Percentiles rank a stretch among this genome's conserved stretches.
These are phyloP conservation scores for Camelina sativa DNA, from an alignment of 345 rosid species.

Conservation along the genomic window DNA sequence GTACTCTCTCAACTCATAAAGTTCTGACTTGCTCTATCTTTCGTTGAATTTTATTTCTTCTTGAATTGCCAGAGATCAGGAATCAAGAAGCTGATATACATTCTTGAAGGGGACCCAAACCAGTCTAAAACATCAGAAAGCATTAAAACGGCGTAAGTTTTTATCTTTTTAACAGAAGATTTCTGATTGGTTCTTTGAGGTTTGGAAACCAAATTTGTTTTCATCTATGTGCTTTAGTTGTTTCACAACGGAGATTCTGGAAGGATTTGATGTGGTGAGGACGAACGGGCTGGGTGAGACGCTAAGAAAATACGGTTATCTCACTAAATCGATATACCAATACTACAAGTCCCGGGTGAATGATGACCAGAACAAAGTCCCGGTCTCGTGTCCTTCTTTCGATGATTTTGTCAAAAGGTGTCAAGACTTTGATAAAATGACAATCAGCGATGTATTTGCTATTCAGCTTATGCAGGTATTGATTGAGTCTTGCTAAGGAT, in stretches of 20 bases:
- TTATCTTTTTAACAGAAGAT: slow-evolving; percentile 10
- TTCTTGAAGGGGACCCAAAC: slow-evolving; percentile 91
- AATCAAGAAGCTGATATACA: slow-evolving; percentile 80
- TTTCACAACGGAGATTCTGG: slow-evolving; percentile 59
- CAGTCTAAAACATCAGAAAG: slow-evolving; percentile 76
- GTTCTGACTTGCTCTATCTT: neutral
- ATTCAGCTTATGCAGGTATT: slow-evolving; percentile 93
- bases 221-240: neutral
- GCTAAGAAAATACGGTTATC: slow-evolving; percentile 72
- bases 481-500: neutral
- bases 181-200: slow-evolving; percentile 9
- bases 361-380: slow-evolving; percentile 13
- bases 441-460: slow-evolving; percentile 84
- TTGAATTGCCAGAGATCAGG: slow-evolving; percentile 63
- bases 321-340: slow-evolving; percentile 68
- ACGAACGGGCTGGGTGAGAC: slow-evolving; percentile 71
- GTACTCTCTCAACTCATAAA: too few relatives aligned
- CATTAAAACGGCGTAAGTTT: slow-evolving; percentile 83
- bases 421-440: slow-evolving; percentile 74
- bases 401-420: slow-evolving; percentile 51
- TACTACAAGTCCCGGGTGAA: slow-evolving; percentile 49
- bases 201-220: slow-evolving; percentile 16
- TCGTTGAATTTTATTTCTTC: slow-evolving; percentile 10
- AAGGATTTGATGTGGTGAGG: slow-evolving; percentile 87
- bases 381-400: slow-evolving; percentile 58